Evolutionary conservation across 257 asterid genomes (phyloP).

Genomic region (Plantago elongata): DNA sequence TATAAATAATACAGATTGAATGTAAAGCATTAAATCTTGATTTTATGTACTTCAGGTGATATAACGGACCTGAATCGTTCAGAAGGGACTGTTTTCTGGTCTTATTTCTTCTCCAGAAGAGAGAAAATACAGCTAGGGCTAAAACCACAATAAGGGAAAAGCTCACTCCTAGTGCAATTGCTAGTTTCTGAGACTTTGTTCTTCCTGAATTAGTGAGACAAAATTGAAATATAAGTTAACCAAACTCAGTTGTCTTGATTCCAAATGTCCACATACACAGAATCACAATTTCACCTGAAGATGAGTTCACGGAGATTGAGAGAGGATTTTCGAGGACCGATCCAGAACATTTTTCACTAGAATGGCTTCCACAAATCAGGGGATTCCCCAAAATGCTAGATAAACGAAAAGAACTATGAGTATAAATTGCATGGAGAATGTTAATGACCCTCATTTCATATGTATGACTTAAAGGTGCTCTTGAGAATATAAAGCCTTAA

Average conservation of each 20-base stretch:
- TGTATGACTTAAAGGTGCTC: not conserved
- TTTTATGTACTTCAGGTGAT: not conserved
- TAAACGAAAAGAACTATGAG: not conserved
- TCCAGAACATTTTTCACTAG: constrained; percentile 62
- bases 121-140: constrained; percentile 28
- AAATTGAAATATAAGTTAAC: not conserved
- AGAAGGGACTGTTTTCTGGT: constrained; percentile 51
- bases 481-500: not conserved
- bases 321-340: constrained; percentile 46
- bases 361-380: constrained; percentile 64
- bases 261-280: not conserved
- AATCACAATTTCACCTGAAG: constrained; percentile 35
- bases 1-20: not conserved
- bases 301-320: constrained; percentile 43
- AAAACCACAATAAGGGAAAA: constrained; percentile 39
- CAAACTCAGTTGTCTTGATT: not conserved
- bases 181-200: constrained; percentile 48
- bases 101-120: constrained; percentile 52
- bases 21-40: no score
- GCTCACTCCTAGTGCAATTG: constrained; percentile 72
- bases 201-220: constrained; percentile 33
- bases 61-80: constrained; percentile 46
- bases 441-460: not conserved
- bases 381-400: constrained; percentile 78
- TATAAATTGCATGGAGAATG: constrained; percentile 3